phyloP scores from a whole-genome alignment of 768 basidiomycete genomes.

The Thelephora ganbajun region DNA sequence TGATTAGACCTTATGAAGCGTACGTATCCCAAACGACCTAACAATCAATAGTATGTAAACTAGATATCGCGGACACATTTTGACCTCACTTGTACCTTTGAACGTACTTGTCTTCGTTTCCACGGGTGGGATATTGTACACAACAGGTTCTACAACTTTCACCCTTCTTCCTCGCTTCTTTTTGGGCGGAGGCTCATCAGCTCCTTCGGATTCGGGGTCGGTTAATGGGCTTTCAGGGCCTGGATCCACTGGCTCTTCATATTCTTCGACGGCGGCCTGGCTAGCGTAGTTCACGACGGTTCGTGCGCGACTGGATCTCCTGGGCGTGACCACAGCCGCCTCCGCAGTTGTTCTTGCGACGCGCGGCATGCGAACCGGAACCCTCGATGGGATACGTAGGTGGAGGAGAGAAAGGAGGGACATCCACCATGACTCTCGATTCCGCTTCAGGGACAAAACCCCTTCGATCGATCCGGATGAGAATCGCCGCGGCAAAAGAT shows the following conservation, averaged over 20 bases:
- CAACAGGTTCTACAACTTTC: constrained; percentile 30
- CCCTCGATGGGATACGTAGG: neutral
- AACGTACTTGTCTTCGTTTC: constrained; percentile 54
- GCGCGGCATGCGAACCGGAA: neutral
- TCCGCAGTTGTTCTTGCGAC: constrained; percentile 5
- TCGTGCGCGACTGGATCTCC: constrained; percentile 6
- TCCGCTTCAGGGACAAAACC: neutral
- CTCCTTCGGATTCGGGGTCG: constrained; percentile 6
- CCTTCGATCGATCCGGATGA: neutral
- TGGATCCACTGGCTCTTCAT: neutral
- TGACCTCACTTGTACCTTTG: constrained; percentile 42
- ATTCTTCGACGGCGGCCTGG: neutral
- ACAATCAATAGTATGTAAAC: neutral
- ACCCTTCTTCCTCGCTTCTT: constrained; percentile 18
- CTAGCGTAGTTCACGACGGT: constrained; percentile 7
- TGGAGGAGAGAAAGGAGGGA: neutral
- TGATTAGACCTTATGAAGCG: neutral
- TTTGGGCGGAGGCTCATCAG: constrained; percentile 6
- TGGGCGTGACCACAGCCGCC: constrained; percentile 2
- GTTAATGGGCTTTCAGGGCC: constrained; percentile 11
- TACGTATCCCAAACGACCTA: constrained; percentile 9
- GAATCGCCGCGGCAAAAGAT: neutral
- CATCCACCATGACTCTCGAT: neutral
- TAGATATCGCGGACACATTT: constrained; percentile 7
- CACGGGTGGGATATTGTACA: constrained; percentile 61